A percentile compares a stretch with the other conserved stretches of the same genome.
phyloP scores from a whole-genome alignment of 2,329 filamentous ascomycete species.

The Graphium sp. region DNA sequence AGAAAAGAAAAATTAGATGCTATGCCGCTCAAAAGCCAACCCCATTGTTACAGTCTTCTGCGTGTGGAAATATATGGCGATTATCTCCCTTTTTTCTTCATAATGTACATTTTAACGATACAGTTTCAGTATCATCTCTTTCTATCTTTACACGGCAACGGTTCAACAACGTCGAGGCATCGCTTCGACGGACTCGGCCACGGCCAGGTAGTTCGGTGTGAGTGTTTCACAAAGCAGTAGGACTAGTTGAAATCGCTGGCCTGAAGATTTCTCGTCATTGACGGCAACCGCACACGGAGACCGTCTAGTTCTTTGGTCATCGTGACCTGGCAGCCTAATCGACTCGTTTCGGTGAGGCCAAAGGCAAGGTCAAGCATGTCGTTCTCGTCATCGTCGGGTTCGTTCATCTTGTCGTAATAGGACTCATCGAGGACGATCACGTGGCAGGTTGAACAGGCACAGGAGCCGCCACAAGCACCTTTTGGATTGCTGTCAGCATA shows the following conservation, averaged over 20 bases:
- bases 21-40: too few relatives aligned
- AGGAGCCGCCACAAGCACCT: slow-evolving; percentile 84
- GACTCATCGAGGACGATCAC: slow-evolving; percentile 64
- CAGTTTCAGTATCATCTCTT: too few relatives aligned
- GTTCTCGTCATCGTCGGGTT: slow-evolving; percentile 68
- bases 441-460: slow-evolving; percentile 86
- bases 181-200: too few relatives aligned
- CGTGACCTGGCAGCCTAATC: slow-evolving; percentile 76
- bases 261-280: slow-evolving; percentile 92
- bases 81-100: too few relatives aligned
- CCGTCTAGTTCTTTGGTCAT: slow-evolving; percentile 89
- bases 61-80: too few relatives aligned
- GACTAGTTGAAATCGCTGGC: slow-evolving; percentile 65
- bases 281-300: slow-evolving; percentile 66
- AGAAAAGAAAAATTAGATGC: too few relatives aligned
- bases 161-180: too few relatives aligned
- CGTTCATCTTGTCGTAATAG: slow-evolving; percentile 62
- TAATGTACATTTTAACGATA: not conserved
- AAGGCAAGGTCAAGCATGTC: slow-evolving; percentile 88
- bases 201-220: not conserved
- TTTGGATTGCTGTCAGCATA: too few relatives aligned
- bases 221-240: not conserved
- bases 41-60: too few relatives aligned
- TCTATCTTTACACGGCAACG: too few relatives aligned
- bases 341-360: slow-evolving; percentile 68